Percentiles rank a stretch among this genome's conserved stretches.
These are phyloP conservation scores for Neofusicoccum kwambonambiense DNA, from an alignment of 2,329 filamentous ascomycete genomes.

Conservation along the genomic window DNA sequence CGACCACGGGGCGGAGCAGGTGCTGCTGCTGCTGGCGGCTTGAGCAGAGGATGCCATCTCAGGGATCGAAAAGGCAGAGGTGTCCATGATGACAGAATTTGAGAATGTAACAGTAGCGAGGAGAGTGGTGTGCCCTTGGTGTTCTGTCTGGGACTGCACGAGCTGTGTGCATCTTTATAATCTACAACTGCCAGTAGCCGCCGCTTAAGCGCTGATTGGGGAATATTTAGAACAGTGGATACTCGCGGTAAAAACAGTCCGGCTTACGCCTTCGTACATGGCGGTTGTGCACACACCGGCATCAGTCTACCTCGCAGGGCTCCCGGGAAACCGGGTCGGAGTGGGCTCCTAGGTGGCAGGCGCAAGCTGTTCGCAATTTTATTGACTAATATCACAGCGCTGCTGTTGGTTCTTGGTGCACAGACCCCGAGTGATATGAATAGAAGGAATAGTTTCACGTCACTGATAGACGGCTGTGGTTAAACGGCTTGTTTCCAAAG, in stretches of 20 bases:
- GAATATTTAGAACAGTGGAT: background rate
- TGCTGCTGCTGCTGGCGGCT: background rate
- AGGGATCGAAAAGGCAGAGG: background rate
- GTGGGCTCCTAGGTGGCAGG: background rate
- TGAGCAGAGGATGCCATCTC: background rate
- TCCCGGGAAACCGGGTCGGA: background rate
- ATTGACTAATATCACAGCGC: background rate
- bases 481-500: conserved; percentile 8
- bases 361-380: background rate
- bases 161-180: background rate
- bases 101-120: background rate
- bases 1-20: background rate
- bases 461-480: background rate
- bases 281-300: background rate
- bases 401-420: background rate
- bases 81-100: background rate
- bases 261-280: background rate
- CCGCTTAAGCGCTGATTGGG: background rate
- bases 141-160: background rate
- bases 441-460: background rate
- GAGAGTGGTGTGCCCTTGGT: background rate
- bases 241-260: background rate
- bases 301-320: background rate
- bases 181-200: background rate
- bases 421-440: background rate